These are phyloP conservation scores for Cenococcum geophilum DNA, from an alignment of 495 filamentous ascomycete species.

Conservation along the genomic window DNA sequence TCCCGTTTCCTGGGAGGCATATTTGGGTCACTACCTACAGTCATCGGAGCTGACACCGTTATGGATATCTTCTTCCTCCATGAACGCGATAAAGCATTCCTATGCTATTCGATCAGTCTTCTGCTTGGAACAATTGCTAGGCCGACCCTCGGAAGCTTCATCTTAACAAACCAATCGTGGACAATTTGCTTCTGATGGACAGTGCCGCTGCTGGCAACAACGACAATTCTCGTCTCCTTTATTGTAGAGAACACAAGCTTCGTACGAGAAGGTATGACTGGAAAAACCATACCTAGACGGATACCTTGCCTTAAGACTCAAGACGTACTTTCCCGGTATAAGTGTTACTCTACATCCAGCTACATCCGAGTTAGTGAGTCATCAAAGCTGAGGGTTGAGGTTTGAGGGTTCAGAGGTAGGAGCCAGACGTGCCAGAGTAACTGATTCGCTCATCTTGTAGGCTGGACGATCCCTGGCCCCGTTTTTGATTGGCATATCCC, in stretches of 20 bases:
- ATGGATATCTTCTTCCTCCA: constrained; percentile 22
- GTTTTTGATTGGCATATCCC: neutral
- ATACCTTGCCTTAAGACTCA: neutral
- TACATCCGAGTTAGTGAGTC: neutral
- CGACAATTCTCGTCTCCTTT: constrained; percentile 42
- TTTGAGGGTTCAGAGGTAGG: neutral
- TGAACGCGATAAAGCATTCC: constrained; percentile 16
- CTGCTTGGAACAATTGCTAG: constrained; percentile 5
- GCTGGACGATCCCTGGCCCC: neutral
- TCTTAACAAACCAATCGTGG: constrained; percentile 6
- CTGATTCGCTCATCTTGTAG: neutral
- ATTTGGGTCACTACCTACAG: constrained; percentile 14
- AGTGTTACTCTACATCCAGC: neutral
- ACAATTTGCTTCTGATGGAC: constrained; percentile 44
- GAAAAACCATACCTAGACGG: neutral
- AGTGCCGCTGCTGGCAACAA: constrained; percentile 39
- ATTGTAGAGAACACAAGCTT: constrained; percentile 46
- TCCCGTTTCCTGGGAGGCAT: constrained; percentile 14
- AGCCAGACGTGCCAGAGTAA: no score
- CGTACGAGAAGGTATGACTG: constrained; percentile 12
- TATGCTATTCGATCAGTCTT: constrained; percentile 5
- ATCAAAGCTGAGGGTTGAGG: neutral
- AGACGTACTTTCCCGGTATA: neutral
- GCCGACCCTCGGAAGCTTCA: constrained; percentile 14
- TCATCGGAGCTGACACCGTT: constrained; percentile 6